Evolutionary conservation across 495 filamentous ascomycete species (phyloP), one percentile per base, ranked within the genome.

Genomic region (Penicillium herquei): DNA sequence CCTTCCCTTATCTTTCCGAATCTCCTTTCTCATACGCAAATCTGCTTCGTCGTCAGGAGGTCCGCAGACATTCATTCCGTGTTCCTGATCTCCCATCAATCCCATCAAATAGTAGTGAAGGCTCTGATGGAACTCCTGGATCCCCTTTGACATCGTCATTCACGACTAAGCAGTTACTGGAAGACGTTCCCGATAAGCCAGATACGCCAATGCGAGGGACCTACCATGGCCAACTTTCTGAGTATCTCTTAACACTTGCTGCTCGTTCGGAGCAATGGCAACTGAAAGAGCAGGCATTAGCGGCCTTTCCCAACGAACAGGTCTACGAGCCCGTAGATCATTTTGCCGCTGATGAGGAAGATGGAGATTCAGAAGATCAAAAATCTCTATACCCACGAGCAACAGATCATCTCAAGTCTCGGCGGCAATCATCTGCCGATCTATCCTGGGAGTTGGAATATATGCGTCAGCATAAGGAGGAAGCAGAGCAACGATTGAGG

Each of bases 241-340:
- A 85, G 11, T 92, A 91, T 59, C 70, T 96, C 39, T 79, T 93
- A 14, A 83, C 86, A 17, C 72, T 96, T 49, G 89, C 90, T 17
- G 87, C 88, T 39, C 82, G 80, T 49, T 86, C 89, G 54, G 89
- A 89, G 12, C 85, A 92, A 66, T 84, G 84, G 66, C 86, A 92
- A 65, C 61, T 89, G 39, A 76, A 79, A 42, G 87, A 90, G 14
- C 85, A 88, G 70, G 81, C 85, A 3, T 69, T 87, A 58, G 87
- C 85, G 18, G 87, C 85, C 7, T 90, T 86, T 56, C 85, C 85
- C 3, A 89, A 89, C 59, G 76, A 82, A 49, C 80, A 85, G 57
- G 70, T 75, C 21, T 81, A 88, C 58, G 82, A 88, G 55, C 77
- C 75, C 6, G 78, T 86, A 3, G 76, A 85, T 58, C 85, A 87